These are phyloP conservation scores for Candida pseudoglaebosa DNA, from an alignment of 805 yeast species.

Conservation along the genomic window DNA sequence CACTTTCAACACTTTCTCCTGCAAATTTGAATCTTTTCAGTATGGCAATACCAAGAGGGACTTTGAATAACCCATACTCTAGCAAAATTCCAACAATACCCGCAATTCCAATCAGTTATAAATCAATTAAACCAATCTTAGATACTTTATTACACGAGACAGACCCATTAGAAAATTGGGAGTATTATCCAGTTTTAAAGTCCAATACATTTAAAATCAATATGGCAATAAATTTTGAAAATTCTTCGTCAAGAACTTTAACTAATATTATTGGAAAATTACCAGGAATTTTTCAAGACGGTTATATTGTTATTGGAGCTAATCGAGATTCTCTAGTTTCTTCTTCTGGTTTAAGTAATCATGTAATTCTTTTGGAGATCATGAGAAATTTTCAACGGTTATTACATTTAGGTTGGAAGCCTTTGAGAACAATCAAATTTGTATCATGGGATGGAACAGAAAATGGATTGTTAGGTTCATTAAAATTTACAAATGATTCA, in stretches of 20 bases:
- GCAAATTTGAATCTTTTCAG: constrained; percentile 5
- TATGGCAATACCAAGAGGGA: constrained; percentile 8
- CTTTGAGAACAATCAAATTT: constrained; percentile 36
- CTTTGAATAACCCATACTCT: constrained; percentile 3
- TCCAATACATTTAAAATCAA: background rate
- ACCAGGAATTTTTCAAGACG: constrained; percentile 37
- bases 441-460: constrained; percentile 40
- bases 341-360: constrained; percentile 35
- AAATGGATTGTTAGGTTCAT: constrained; percentile 31
- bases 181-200: constrained; percentile 18
- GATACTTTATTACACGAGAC: constrained; percentile 14
- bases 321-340: constrained; percentile 35
- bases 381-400: constrained; percentile 32
- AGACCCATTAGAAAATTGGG: constrained; percentile 19
- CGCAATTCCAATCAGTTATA: constrained; percentile 25
- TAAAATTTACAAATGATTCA: constrained; percentile 18
- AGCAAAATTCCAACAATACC: constrained; percentile 14
- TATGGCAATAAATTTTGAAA: background rate
- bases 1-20: background rate
- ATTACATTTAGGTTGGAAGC: constrained; percentile 37
- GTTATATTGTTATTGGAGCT: constrained; percentile 38
- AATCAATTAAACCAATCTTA: constrained; percentile 23
- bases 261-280: constrained; percentile 31
- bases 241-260: constrained; percentile 12
- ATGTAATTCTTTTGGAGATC: constrained; percentile 36